Base-by-base conservation (phyloP, 345 rosid genomes). In the Balakata baccata region DNA sequence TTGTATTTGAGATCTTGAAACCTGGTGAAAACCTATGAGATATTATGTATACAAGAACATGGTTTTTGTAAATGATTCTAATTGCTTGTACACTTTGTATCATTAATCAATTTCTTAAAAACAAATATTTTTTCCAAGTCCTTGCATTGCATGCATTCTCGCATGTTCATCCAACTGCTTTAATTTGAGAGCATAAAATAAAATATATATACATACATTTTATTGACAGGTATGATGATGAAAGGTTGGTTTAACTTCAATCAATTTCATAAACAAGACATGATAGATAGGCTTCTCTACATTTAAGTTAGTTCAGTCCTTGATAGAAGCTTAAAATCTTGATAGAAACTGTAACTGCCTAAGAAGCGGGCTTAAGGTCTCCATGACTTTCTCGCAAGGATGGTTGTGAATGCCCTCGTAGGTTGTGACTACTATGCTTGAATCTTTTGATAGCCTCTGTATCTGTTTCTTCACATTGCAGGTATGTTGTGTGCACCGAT, bases 401-500 rank as follows among this genome's bases (percentile, higher is more conserved):
- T 82, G 85, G 18, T 75, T 78, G 54, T 79, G 85, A 6, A 75
- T 71, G 3, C 82, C 82, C 46, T 82, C 85, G 56, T 82, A 82
- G 4, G 85, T 82, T 2, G 85, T 82, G 52, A 78, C 79, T 3
- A 82, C 82, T 17, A 76, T 69, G 75, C 80, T 66, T n/a, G 80
- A 60, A 77, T 78, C 82, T 56, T 76, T 80, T 4, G 82, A 69
- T 61, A 82, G 29, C 72, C 85, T 58, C 16, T 82, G 85, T 38
- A 82, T 81, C 63, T 82, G 82, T 49, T 82, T 82, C 82, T 82
- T 82, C 67, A 82, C 85, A 34, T 52, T 68, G 80, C 85, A 82
- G 14, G 80, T 61, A 51, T 69, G 75, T 14, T 82, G 82, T 11
- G 78, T 75, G 70, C 85, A 82, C 4, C 78, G 57, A 43, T 79